phyloP scores from a whole-genome alignment of 2,329 filamentous ascomycete species.

The Thelonectria blattea region DNA sequence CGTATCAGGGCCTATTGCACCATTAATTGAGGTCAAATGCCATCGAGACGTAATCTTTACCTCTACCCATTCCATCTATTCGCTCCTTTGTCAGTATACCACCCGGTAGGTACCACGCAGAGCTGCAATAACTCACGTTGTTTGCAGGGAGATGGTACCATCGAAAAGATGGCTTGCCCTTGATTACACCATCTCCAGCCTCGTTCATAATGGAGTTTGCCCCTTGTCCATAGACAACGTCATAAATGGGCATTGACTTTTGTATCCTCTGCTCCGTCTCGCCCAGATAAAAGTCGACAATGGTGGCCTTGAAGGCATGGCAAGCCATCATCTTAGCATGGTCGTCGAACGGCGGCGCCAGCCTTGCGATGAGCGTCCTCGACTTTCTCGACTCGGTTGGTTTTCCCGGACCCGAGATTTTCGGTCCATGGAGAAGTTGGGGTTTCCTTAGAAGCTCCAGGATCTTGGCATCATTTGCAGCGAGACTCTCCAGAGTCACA shows the following conservation, averaged over 20 bases:
- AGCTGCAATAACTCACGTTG: constrained; percentile 3
- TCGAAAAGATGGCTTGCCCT: constrained; percentile 5
- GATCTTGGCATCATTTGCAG: neutral
- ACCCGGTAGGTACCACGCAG: neutral
- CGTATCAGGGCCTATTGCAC: neutral
- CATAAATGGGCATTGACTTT: constrained; percentile 7
- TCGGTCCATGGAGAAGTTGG: neutral
- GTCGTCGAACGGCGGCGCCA: constrained; percentile 10
- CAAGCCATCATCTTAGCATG: constrained; percentile 15
- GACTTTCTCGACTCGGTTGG: neutral
- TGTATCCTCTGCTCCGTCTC: constrained; percentile 13
- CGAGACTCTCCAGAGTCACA: neutral
- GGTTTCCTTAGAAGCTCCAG: neutral
- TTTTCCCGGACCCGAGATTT: neutral
- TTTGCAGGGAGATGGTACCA: constrained; percentile 19
- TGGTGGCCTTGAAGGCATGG: constrained; percentile 13
- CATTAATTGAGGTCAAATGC: neutral
- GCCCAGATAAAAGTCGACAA: constrained; percentile 13
- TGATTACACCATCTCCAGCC: neutral
- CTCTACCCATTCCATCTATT: constrained; percentile 18
- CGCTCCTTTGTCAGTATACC: neutral
- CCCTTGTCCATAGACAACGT: constrained; percentile 12
- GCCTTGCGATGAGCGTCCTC: constrained; percentile 6
- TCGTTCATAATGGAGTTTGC: constrained; percentile 6
- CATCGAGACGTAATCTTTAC: neutral